These are phyloP conservation scores for Corymbia maculata DNA, from an alignment of 345 rosid genomes.

Conservation along the genomic window DNA sequence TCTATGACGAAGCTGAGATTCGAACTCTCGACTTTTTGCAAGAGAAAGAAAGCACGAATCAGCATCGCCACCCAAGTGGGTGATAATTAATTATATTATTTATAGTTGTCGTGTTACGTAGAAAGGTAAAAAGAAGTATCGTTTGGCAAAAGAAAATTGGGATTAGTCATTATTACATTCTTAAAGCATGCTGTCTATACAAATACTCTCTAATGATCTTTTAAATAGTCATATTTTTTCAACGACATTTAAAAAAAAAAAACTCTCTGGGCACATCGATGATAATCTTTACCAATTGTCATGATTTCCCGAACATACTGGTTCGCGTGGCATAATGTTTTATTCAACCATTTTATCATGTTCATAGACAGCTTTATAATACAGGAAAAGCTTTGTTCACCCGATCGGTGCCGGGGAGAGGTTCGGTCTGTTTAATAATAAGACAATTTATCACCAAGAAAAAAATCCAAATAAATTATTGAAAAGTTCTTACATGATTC, in stretches of 20 bases:
- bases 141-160: neutral
- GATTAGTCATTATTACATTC: neutral
- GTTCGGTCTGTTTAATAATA: too few relatives aligned
- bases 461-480: too few relatives aligned
- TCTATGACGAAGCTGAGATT: too few relatives aligned
- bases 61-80: too few relatives aligned
- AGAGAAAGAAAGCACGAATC: too few relatives aligned
- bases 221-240: neutral
- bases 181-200: neutral
- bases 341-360: neutral
- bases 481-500: too few relatives aligned
- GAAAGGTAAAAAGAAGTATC: neutral
- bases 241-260: neutral
- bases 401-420: too few relatives aligned
- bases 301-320: neutral
- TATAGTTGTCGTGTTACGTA: neutral
- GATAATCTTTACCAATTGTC: neutral
- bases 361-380: neutral
- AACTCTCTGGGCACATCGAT: neutral
- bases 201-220: neutral
- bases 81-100: too few relatives aligned
- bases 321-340: neutral
- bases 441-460: too few relatives aligned
- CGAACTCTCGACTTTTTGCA: too few relatives aligned
- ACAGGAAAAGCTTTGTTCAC: neutral